Conservation (phyloP, 2,329 filamentous ascomycete genomes). For the Neurospora sp. region DNA sequence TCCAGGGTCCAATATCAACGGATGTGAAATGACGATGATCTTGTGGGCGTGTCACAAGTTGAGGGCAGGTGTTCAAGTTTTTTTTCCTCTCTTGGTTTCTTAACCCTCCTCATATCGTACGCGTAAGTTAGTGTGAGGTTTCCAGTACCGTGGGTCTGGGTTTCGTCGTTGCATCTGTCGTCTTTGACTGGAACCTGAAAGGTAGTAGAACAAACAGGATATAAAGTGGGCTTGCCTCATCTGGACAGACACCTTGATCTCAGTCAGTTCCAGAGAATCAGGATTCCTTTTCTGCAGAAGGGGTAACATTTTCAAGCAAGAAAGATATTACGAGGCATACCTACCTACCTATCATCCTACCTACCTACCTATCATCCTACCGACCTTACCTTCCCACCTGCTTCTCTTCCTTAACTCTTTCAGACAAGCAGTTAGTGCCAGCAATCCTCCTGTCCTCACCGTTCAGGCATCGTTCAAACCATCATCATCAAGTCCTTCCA, state of each 20-base stretch:
- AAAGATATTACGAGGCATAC: background rate
- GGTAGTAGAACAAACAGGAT: background rate
- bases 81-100: background rate
- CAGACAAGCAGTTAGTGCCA: background rate
- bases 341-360: background rate
- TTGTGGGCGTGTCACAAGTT: background rate
- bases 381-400: background rate
- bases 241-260: background rate
- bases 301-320: background rate
- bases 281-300: background rate
- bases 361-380: too few species aligned
- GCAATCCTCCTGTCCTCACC: background rate
- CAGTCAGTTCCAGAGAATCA: background rate
- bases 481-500: background rate
- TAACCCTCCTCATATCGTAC: background rate
- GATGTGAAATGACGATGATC: background rate
- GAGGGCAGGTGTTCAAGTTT: background rate
- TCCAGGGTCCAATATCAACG: background rate
- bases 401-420: background rate
- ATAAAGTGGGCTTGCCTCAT: background rate
- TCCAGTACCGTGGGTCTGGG: background rate
- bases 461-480: background rate
- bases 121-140: background rate
- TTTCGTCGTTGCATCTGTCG: background rate
- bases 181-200: background rate